phyloP scores from a whole-genome alignment of 495 filamentous ascomycete species.

The Aspergillus bertholletiae region DNA sequence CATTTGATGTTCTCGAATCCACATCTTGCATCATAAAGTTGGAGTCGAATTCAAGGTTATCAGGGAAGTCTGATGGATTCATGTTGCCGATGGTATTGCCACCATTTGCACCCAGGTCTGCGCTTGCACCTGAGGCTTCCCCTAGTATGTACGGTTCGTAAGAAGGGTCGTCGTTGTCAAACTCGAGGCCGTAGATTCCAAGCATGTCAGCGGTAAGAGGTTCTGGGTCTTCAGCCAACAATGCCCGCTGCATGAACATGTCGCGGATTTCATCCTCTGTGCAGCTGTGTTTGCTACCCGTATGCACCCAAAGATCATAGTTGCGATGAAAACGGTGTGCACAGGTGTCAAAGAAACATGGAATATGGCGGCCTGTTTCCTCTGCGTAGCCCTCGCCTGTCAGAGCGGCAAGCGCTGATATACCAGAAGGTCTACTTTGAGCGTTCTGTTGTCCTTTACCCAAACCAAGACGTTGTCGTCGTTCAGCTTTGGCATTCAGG shows the following conservation, averaged over 20 bases:
- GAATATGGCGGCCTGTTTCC: slow-evolving; percentile 49
- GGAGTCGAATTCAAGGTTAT: slow-evolving; percentile 9
- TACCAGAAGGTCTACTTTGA: slow-evolving; percentile 7
- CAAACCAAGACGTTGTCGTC: slow-evolving; percentile 34
- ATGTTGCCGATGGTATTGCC: not conserved
- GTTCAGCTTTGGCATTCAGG: slow-evolving; percentile 40
- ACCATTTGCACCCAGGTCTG: not conserved
- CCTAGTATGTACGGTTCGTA: slow-evolving; percentile 16
- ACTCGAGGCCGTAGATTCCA: slow-evolving; percentile 44
- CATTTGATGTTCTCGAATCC: slow-evolving; percentile 29
- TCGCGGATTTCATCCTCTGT: slow-evolving; percentile 48
- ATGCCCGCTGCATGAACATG: slow-evolving; percentile 40
- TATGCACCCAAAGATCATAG: slow-evolving; percentile 65
- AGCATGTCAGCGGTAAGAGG: slow-evolving; percentile 26
- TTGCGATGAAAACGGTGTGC: slow-evolving; percentile 59
- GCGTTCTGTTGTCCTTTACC: slow-evolving; percentile 16
- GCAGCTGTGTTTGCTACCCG: slow-evolving; percentile 51
- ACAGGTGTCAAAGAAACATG: slow-evolving; percentile 55
- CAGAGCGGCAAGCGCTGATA: slow-evolving; percentile 44
- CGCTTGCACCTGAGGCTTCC: not conserved
- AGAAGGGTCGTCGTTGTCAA: slow-evolving; percentile 26
- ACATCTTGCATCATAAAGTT: slow-evolving; percentile 32
- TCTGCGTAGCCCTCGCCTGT: slow-evolving; percentile 57
- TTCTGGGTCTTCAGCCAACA: slow-evolving; percentile 29
- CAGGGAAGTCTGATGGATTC: slow-evolving; percentile 3